Conservation (phyloP, 179 eudicot species). For the Spinacia oleracea region DNA sequence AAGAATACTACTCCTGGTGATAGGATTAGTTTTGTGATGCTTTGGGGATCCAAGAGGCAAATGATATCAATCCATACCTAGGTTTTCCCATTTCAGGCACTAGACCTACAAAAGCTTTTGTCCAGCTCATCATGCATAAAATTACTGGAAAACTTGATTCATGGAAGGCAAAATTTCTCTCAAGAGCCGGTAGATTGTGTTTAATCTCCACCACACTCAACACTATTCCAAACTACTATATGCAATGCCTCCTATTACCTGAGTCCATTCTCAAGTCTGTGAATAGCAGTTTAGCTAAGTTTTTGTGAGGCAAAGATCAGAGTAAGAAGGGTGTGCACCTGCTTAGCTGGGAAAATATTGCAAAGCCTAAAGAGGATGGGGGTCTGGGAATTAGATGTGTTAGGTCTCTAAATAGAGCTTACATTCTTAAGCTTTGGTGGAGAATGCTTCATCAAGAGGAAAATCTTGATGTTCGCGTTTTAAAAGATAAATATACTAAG, state of each 20-base stretch:
- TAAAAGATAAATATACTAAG: neutral
- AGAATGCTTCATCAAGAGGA: neutral
- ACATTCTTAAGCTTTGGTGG: neutral
- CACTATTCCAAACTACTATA: too few relatives aligned
- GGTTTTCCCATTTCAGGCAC: neutral
- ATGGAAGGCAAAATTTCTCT: too few relatives aligned
- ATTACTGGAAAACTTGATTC: too few relatives aligned
- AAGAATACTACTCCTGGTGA: too few relatives aligned
- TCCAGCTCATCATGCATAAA: too few relatives aligned
- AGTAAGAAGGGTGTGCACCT: neutral
- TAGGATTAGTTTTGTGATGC: neutral
- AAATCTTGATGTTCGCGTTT: neutral
- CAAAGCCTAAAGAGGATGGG: neutral
- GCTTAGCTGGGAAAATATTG: neutral
- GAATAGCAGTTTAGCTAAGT: too few relatives aligned
- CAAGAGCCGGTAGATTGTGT: too few relatives aligned
- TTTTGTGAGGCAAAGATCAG: neutral
- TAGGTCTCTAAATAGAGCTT: neutral
- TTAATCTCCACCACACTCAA: too few relatives aligned
- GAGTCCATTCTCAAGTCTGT: too few relatives aligned
- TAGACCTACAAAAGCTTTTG: too few relatives aligned
- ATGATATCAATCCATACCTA: too few relatives aligned
- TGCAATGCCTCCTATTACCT: too few relatives aligned
- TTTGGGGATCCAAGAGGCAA: neutral
- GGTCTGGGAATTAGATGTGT: neutral